phyloP scores from a whole-genome alignment of 441 rosid genomes.

The Erodium texanum region DNA sequence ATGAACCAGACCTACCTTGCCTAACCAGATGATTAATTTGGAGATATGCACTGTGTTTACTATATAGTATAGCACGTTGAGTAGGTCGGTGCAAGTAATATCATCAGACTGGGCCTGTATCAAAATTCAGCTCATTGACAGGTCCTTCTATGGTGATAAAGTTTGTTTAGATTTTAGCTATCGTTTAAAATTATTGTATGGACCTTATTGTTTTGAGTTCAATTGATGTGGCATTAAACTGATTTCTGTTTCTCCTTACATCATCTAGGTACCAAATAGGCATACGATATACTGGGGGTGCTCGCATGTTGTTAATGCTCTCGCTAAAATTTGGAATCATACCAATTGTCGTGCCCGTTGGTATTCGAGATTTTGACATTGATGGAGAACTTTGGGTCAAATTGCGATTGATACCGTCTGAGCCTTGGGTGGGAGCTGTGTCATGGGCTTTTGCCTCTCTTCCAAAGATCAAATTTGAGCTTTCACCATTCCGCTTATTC shows the following conservation, averaged over 20 bases:
- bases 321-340: conserved; percentile 70
- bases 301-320: conserved; percentile 78
- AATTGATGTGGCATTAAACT: background rate
- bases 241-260: conserved; percentile 14
- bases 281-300: conserved; percentile 88
- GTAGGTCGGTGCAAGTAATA: too few relatives aligned
- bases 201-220: too few relatives aligned
- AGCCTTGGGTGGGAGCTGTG: conserved; percentile 91
- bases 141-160: background rate
- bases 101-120: too few relatives aligned
- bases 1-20: too few relatives aligned
- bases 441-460: conserved; percentile 93
- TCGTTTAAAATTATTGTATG: too few relatives aligned
- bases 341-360: conserved; percentile 80
- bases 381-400: conserved; percentile 99
- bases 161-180: too few relatives aligned
- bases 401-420: conserved; percentile 71
- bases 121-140: background rate
- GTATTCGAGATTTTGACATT: conserved; percentile 84
- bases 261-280: conserved; percentile 81
- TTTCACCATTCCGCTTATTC: conserved; percentile 85
- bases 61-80: too few relatives aligned
- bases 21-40: too few relatives aligned
- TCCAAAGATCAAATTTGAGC: conserved; percentile 85
- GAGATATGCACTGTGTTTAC: too few relatives aligned